Evolutionary conservation across 2,329 filamentous ascomycete genomes (phyloP), one percentile per base, ranked within the genome.

Genomic region (Nannizzia gypsea): DNA sequence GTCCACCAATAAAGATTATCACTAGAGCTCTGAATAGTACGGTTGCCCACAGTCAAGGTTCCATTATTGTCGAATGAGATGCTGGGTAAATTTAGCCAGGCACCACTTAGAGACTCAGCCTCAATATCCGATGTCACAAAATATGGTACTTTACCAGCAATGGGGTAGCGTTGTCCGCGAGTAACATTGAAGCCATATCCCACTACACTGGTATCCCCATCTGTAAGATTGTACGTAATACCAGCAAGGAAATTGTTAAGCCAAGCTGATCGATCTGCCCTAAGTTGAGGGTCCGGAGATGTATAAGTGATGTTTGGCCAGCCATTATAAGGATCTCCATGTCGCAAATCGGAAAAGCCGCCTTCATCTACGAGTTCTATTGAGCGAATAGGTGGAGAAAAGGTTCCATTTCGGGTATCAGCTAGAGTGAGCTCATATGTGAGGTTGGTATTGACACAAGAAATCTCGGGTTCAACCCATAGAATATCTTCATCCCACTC

Each of bases 401-500:
- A 50, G 11, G 44, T 50, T 26, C 44, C 44, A 22, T 50, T 50
- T 50, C 22, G 44, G 15, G 44, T 50, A 50, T 50, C 34, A 26
- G 60, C 58, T 2, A 75, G 69, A 5, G 63, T 64, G 58, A 74
- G 78, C 34, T 78, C 74, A 3, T 79, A 57, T 0, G 76, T 77
- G 11, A 69, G 24, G 55, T 70, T 70, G 2, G 70, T 72, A 57
- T 75, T 66, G 2, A 78, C 76, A 61, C 78, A 80, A 3, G 67
- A 66, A 0, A 74, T 74, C 20, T 76, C 72, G 0, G 78, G 78
- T 62, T 78, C 72, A 6, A 80, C 63, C 63, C 77, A 80, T 0
- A 80, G 70, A 3, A 80, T 57, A 60, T 80, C 77, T 60, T 81
- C 78, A 0, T 67, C 66, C 78, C 78, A 80, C 1, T 65, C 69